phyloP scores from a whole-genome alignment of 148 eudicot species.

The Chenopodium album region DNA sequence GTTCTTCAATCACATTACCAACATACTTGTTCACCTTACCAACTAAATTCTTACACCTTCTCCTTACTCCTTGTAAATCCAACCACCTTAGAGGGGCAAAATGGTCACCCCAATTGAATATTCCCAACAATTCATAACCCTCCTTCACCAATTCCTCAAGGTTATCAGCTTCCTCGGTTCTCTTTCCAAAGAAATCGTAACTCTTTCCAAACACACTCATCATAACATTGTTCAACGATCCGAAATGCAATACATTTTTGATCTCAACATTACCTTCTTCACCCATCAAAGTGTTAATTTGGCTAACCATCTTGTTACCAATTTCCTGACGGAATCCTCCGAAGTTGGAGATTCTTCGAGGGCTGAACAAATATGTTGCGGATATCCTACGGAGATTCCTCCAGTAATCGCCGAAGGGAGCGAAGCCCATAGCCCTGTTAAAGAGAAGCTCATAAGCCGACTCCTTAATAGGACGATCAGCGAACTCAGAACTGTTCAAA shows the following conservation, averaged over 20 bases:
- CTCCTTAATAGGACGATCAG: constrained; percentile 85
- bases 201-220: constrained; percentile 74
- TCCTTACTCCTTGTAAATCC: constrained; percentile 82
- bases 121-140: constrained; percentile 79
- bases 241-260: constrained; percentile 56
- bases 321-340: constrained; percentile 41
- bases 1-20: constrained; percentile 59
- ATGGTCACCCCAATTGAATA: constrained; percentile 89
- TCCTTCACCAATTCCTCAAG: constrained; percentile 66
- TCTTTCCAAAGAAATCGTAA: constrained; percentile 34
- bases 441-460: constrained; percentile 79
- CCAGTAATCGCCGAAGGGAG: constrained; percentile 90
- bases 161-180: constrained; percentile 14
- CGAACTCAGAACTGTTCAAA: constrained; percentile 59
- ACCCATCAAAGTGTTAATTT: constrained; percentile 36
- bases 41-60: constrained; percentile 55
- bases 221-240: constrained; percentile 85
- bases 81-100: constrained; percentile 70
- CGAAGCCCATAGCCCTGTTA: constrained; percentile 91
- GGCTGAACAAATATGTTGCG: constrained; percentile 64
- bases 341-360: constrained; percentile 39
- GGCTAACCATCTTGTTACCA: constrained; percentile 43
- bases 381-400: constrained; percentile 67
- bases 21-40: constrained; percentile 65
- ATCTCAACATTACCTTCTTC: constrained; percentile 45